Conservation (phyloP, 768 basidiomycete species). For the Rhizopogon rudus region DNA sequence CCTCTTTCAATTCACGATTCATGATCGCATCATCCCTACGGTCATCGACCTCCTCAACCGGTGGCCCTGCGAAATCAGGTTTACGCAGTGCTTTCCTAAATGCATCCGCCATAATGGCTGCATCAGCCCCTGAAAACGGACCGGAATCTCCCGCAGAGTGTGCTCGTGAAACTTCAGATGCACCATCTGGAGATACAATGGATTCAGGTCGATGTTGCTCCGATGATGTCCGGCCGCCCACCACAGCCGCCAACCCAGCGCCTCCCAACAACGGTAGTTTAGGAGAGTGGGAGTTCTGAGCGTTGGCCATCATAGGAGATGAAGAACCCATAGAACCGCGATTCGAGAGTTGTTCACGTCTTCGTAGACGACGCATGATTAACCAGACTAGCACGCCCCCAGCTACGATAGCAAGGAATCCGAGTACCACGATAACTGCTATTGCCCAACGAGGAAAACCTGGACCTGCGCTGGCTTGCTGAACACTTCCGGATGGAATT, state of each 20-base stretch:
- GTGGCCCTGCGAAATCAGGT: conserved; percentile 74
- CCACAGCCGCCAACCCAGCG: conserved; percentile 25
- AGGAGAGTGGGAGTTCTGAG: conserved; percentile 35
- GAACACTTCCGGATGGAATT: conserved; percentile 37
- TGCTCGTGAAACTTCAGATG: conserved; percentile 62
- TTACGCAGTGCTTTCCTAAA: conserved; percentile 86
- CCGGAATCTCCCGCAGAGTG: conserved; percentile 60
- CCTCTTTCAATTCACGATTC: conserved; percentile 77
- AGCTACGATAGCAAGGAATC: conserved; percentile 76
- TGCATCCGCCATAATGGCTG: conserved; percentile 90
- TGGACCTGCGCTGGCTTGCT: conserved; percentile 29
- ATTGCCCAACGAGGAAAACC: conserved; percentile 88
- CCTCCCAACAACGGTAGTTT: conserved; percentile 44
- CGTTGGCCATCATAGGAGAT: conserved; percentile 79
- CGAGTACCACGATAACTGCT: conserved; percentile 83
- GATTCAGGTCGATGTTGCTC: conserved; percentile 30
- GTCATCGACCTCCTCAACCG: conserved; percentile 58
- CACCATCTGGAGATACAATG: conserved; percentile 62
- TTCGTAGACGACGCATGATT: conserved; percentile 63
- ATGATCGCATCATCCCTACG: conserved; percentile 38
- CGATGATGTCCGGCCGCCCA: conserved; percentile 25
- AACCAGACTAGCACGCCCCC: conserved; percentile 66
- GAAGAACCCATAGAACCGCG: conserved; percentile 76
- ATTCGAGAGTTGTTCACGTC: conserved; percentile 44
- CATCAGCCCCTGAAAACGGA: conserved; percentile 79